Conservation (phyloP, 2,329 filamentous ascomycete species). For the Phyllosticta citriasiana region DNA sequence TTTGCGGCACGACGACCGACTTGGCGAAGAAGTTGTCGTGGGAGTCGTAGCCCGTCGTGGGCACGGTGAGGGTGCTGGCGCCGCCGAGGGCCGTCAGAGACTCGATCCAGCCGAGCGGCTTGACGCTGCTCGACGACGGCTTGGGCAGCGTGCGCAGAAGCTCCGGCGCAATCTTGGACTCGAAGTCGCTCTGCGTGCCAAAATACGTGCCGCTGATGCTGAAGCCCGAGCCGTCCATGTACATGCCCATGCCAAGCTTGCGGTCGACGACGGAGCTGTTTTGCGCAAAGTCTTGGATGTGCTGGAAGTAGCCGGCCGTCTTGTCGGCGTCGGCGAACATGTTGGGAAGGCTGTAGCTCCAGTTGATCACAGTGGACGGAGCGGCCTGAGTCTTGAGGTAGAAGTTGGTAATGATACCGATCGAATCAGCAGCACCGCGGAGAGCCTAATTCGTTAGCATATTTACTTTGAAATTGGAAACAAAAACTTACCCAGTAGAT, state of each 20-base stretch:
- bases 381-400: slow-evolving; percentile 14
- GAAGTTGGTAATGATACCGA: slow-evolving; percentile 21
- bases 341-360: slow-evolving; percentile 13
- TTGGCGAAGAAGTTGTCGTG: slow-evolving; percentile 33
- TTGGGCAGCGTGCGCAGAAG: slow-evolving; percentile 28
- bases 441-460: slow-evolving; percentile 14
- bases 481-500: slow-evolving; percentile 23
- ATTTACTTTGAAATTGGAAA: too few species aligned
- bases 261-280: slow-evolving; percentile 32
- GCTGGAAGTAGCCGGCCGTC: slow-evolving; percentile 30
- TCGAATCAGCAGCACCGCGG: slow-evolving; percentile 25
- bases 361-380: slow-evolving; percentile 12
- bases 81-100: slow-evolving; percentile 34
- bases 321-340: slow-evolving; percentile 20
- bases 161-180: slow-evolving; percentile 27
- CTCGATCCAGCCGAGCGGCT: slow-evolving; percentile 22
- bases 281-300: slow-evolving; percentile 32
- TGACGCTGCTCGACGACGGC: slow-evolving; percentile 17
- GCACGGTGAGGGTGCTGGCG: slow-evolving; percentile 18
- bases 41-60: slow-evolving; percentile 25
- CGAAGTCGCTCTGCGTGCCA: slow-evolving; percentile 27
- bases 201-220: slow-evolving; percentile 33
- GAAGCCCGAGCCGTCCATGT: slow-evolving; percentile 29
- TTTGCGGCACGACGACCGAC: slow-evolving; percentile 30
- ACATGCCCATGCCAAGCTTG: slow-evolving; percentile 32